Conservation (phyloP, 768 basidiomycete genomes). For the Boletus insuetus region DNA sequence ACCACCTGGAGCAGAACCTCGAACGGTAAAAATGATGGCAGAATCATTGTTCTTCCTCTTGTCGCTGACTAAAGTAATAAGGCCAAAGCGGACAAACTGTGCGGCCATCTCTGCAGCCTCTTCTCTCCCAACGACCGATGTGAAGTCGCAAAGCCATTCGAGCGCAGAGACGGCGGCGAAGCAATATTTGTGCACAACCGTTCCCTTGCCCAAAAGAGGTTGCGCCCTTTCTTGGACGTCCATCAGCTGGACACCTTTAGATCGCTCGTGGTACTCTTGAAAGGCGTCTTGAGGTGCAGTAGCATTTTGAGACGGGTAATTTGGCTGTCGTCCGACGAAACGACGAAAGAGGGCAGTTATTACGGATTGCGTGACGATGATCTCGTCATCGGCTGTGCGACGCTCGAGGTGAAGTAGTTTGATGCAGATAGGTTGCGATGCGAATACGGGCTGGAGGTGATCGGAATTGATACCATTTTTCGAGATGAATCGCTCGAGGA, state of each 20-base stretch:
- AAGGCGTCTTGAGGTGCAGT: slow-evolving; percentile 55
- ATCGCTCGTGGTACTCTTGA: slow-evolving; percentile 74
- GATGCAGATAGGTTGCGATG: slow-evolving; percentile 92
- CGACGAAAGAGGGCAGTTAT: slow-evolving; percentile 94
- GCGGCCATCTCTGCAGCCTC: slow-evolving; percentile 98
- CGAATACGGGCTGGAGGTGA: slow-evolving; percentile 86
- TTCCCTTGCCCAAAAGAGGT: slow-evolving; percentile 46
- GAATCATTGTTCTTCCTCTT: slow-evolving; percentile 90
- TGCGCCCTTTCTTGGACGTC: slow-evolving; percentile 70
- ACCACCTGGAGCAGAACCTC: slow-evolving; percentile 72
- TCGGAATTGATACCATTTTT: slow-evolving; percentile 98
- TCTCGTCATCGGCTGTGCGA: slow-evolving; percentile 90
- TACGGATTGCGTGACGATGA: slow-evolving; percentile 91
- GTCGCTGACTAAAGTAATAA: slow-evolving; percentile 85
- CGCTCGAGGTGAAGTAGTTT: slow-evolving; percentile 97
- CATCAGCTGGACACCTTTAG: slow-evolving; percentile 67
- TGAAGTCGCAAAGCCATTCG: slow-evolving; percentile 98
- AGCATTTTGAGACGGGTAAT: slow-evolving; percentile 55
- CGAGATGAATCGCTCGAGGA: slow-evolving; percentile 98
- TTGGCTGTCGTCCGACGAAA: slow-evolving; percentile 87
- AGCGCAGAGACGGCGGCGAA: slow-evolving; percentile 86
- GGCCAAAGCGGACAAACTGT: slow-evolving; percentile 94
- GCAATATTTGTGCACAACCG: slow-evolving; percentile 58
- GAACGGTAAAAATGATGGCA: slow-evolving; percentile 89
- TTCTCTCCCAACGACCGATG: slow-evolving; percentile 92